Conservation (phyloP, 2,329 filamentous ascomycete species). For the Saccharata proteae region DNA sequence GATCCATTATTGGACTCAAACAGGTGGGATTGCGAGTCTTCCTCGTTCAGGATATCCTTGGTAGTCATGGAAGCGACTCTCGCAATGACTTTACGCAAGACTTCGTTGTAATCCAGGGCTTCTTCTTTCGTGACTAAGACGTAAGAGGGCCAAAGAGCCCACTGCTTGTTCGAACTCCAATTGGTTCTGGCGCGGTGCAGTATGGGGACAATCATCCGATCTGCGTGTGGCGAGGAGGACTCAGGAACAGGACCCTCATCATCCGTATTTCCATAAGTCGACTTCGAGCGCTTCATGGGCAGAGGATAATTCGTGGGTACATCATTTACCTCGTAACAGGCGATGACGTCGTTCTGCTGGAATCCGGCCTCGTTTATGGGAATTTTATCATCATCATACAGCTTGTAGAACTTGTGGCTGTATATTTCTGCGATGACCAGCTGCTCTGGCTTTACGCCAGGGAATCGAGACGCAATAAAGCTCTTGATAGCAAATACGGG, state of each 20-base stretch:
- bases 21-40: slow-evolving; percentile 32
- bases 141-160: slow-evolving; percentile 47
- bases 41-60: slow-evolving; percentile 47
- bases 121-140: slow-evolving; percentile 67
- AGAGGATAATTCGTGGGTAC: slow-evolving; percentile 66
- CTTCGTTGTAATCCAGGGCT: slow-evolving; percentile 53
- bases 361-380: slow-evolving; percentile 50
- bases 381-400: slow-evolving; percentile 56
- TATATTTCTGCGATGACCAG: slow-evolving; percentile 78
- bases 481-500: slow-evolving; percentile 58
- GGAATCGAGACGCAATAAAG: slow-evolving; percentile 42
- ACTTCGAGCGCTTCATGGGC: slow-evolving; percentile 42
- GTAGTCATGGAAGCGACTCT: slow-evolving; percentile 68
- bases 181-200: slow-evolving; percentile 43
- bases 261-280: slow-evolving; percentile 34
- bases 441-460: slow-evolving; percentile 41
- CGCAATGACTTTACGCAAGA: slow-evolving; percentile 68
- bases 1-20: slow-evolving; percentile 46
- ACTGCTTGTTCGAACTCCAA: slow-evolving; percentile 20
- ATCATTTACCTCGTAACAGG: slow-evolving; percentile 66
- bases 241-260: slow-evolving; percentile 37
- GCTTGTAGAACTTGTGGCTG: slow-evolving; percentile 72
- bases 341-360: slow-evolving; percentile 57
- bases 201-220: slow-evolving; percentile 58
- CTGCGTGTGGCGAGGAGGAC: slow-evolving; percentile 51